A percentile compares a stretch with the other conserved stretches of the same genome.
These are phyloP conservation scores for Termitomyces sp. DNA, from an alignment of 768 basidiomycete genomes.

Conservation along the genomic window DNA sequence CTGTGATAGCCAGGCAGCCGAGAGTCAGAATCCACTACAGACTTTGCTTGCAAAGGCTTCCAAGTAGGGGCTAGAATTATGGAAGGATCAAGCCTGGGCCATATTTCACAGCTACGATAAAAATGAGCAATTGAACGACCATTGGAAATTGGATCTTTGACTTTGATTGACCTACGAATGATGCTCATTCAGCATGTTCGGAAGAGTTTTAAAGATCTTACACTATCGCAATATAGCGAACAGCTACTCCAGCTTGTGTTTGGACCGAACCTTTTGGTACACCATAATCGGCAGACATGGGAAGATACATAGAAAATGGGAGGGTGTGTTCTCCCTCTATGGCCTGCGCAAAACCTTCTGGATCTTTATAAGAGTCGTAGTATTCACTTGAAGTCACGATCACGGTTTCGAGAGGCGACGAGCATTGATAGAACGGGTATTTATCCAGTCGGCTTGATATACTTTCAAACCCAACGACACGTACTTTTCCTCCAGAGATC, in stretches of 20 bases:
- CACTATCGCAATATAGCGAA: constrained; percentile 4
- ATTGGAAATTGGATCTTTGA: constrained; percentile 60
- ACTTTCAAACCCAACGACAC: constrained; percentile 84
- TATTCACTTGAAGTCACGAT: constrained; percentile 42
- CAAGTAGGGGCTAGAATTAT: constrained; percentile 57
- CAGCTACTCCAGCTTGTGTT: constrained; percentile 46
- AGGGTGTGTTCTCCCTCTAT: constrained; percentile 65
- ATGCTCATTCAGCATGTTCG: background rate
- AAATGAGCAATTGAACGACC: constrained; percentile 84
- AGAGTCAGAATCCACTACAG: background rate
- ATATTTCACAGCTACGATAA: constrained; percentile 78
- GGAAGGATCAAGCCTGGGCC: constrained; percentile 69
- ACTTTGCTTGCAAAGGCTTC: constrained; percentile 18
- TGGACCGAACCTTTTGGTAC: constrained; percentile 56
- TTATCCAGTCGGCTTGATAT: constrained; percentile 53
- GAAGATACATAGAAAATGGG: constrained; percentile 71
- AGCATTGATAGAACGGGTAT: constrained; percentile 81
- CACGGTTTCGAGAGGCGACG: constrained; percentile 48
- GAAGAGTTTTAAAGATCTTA: background rate
- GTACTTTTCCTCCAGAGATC: constrained; percentile 72
- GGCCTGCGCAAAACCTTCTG: constrained; percentile 61
- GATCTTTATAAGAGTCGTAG: constrained; percentile 44
- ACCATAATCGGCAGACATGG: constrained; percentile 49
- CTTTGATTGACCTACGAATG: constrained; percentile 59
- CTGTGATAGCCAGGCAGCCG: constrained; percentile 39